Evolutionary conservation across 768 basidiomycete species (phyloP), one percentile per base, ranked within the genome.

Genomic region (Russula sp.): DNA sequence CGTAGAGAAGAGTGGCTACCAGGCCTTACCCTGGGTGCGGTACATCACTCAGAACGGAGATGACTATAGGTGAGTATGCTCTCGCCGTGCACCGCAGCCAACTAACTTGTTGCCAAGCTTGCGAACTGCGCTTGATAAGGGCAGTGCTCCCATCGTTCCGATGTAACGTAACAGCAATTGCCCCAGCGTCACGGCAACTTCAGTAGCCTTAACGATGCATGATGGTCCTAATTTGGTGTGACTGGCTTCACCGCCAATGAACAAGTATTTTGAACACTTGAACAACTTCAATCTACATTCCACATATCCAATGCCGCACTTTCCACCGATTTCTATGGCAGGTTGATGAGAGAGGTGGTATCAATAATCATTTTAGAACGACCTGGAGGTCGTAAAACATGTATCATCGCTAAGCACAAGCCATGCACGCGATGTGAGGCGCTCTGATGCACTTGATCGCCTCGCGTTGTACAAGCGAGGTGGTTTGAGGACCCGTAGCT

Each of bases 1-100:
- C 57, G 94, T 98, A 0, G 97, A 99, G 76, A 98, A 98, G 81
- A 93, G 91, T 65, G 97, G 94, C 20, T 98, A 99, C 74, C 93
- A 96, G 74, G 92, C 94, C 4, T 75, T 96, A 49, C 95, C 94
- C 1, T 97, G 95, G 95, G 95, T 98, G 63, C 79, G 94, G 62
- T 97, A 94, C 72, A 91, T 95, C 63, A 92, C 91, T 2, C 89
- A 93, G 74, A 91, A 93, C 69, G 92, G 91, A 18, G 91, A 94
- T 69, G 91, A 93, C 72, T 93, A 93, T 72, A 93, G 91, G 91
- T 91, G 57, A 1, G 78, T 69, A 6, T 47, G n/a, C 55, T 55
- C 14, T 34, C 32, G 49, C 22, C 16, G 20, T 42, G 16, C 22
- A 7, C 27, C 0, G 40, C 22, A 4, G 20, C 59, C 51, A 35